phyloP scores from a whole-genome alignment of 305 asterid genomes.

The Ruellia speciosa region DNA sequence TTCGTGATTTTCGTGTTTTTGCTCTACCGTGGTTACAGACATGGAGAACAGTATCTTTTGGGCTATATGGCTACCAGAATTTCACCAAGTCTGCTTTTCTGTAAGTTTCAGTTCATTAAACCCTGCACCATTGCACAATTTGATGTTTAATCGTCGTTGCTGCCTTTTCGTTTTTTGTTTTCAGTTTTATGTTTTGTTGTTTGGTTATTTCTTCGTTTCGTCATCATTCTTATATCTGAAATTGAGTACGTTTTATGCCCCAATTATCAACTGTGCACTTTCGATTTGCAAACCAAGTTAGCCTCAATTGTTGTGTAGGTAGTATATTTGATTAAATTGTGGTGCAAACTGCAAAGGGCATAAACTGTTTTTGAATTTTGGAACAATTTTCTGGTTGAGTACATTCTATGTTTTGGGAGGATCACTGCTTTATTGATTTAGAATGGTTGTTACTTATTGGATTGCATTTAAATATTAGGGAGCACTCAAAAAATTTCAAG shows the following conservation, averaged over 20 bases:
- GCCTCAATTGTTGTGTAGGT: too few species aligned
- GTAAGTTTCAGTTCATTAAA: conserved; percentile 1
- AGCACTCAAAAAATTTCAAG: conserved; percentile 61
- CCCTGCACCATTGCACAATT: background rate
- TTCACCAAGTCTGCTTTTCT: conserved; percentile 14
- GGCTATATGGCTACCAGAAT: conserved; percentile 14
- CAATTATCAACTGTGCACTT: too few species aligned
- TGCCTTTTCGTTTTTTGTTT: background rate
- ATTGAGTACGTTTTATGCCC: too few species aligned
- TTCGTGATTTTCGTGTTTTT: background rate
- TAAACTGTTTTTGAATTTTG: too few species aligned
- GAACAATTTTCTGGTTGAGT: too few species aligned
- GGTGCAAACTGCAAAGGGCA: too few species aligned
- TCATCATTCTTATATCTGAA: too few species aligned
- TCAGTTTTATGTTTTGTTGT: too few species aligned
- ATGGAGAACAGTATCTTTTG: conserved; percentile 10
- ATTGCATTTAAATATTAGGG: conserved; percentile 34
- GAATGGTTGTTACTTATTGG: background rate
- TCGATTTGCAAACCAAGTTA: too few species aligned
- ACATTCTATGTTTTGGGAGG: background rate
- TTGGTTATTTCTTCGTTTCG: too few species aligned
- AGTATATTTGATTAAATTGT: too few species aligned
- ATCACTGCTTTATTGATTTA: background rate
- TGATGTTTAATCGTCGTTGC: background rate
- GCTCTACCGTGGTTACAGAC: conserved; percentile 4